phyloP scores from a whole-genome alignment of 179 eudicot species.

The Nepenthes alata region DNA sequence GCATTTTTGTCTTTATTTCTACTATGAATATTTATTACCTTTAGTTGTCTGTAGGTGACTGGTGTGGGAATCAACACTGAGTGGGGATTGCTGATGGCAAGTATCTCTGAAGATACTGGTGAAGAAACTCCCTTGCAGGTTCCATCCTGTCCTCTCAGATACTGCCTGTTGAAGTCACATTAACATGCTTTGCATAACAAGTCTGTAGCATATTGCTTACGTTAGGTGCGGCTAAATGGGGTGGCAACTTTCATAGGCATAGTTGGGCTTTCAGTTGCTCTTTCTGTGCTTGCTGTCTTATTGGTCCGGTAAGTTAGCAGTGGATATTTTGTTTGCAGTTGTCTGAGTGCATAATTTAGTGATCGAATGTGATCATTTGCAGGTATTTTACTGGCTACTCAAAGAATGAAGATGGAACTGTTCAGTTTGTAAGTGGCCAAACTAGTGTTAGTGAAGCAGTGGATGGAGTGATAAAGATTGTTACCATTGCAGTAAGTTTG shows the following conservation, averaged over 20 bases:
- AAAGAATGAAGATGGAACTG: slow-evolving; percentile 48
- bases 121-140: slow-evolving; percentile 44
- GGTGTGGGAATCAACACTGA: slow-evolving; percentile 62
- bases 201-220: background rate
- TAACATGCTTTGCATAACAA: background rate
- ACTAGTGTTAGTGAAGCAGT: slow-evolving; percentile 43
- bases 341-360: background rate
- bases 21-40: background rate
- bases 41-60: slow-evolving; percentile 30
- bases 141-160: background rate
- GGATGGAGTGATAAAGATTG: slow-evolving; percentile 49
- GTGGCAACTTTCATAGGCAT: slow-evolving; percentile 84
- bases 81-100: slow-evolving; percentile 65
- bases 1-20: no score
- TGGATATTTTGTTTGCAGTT: background rate
- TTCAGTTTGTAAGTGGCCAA: slow-evolving; percentile 49
- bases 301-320: slow-evolving; percentile 23
- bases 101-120: slow-evolving; percentile 39
- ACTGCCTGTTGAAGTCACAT: background rate
- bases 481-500: slow-evolving; percentile 61
- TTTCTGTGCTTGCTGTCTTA: slow-evolving; percentile 51
- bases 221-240: slow-evolving; percentile 83
- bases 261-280: slow-evolving; percentile 80
- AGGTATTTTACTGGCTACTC: slow-evolving; percentile 73
- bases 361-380: background rate